Evolutionary conservation across 345 rosid species (phyloP), one percentile per base, ranked within the genome.

Genomic region (Lenwebbia sp.): DNA sequence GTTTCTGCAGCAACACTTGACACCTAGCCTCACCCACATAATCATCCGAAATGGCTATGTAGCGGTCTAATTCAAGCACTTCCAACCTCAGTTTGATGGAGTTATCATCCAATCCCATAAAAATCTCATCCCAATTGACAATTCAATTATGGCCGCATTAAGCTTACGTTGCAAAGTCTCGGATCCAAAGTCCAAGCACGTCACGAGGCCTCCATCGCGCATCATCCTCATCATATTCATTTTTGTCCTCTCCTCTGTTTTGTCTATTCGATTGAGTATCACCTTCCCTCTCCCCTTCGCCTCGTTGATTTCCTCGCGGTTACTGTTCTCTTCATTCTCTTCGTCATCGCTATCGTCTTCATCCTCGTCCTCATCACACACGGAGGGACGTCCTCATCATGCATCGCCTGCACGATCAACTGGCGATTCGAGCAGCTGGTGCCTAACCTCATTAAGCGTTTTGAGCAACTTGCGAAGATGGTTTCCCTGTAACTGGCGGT

Each of bases 51-150:
- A 5, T 44, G 47, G 7, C 47, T 44, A 44, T 44, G 47, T 44
- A 44, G 44, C 47, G 47, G 47, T 44, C 8, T 44, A 6, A 5
- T 44, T 44, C 47, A 44, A 6, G 47, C 8, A 44, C 47, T 44
- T 44, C 47, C 7, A 44, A 6, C 47, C 47, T 44, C 47, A 44
- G 47, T 44, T 44, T 5, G 41, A 40, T 44, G 47, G 47, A 5
- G 6, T 6, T 44, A 44, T 44, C 47, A 44, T 44, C 47, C 47
- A 44, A 44, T 44, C 47, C 7, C 95, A 94, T 91, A 37, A 92
- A 81, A 75, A 93, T 92, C 93, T 92, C 95, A n/a, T 92, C 92
- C 95, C 93, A 93, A 65, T 92, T 93, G 5, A 92, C 92, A 87
- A 93, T 92, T 86, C 94, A 88, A 83, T 93, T 92, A 19, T 94